Evolutionary conservation across 2,329 filamentous ascomycete species (phyloP).

Genomic region (Alternaria tenuissima): DNA sequence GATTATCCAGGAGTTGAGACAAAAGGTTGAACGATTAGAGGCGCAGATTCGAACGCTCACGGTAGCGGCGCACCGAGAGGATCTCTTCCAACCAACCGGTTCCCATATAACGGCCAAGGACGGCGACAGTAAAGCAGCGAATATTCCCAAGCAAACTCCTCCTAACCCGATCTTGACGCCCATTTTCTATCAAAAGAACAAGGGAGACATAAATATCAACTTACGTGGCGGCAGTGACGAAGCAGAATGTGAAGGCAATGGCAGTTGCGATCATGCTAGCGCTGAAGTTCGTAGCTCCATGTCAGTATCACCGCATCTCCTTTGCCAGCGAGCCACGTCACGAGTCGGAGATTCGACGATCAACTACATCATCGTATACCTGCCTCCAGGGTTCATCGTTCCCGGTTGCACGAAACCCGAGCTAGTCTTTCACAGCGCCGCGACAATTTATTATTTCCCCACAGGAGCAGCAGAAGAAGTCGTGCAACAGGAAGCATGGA

Average conservation of each 20-base stretch:
- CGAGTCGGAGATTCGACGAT: neutral
- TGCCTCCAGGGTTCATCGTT: constrained; percentile 18
- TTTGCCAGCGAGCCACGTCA: neutral
- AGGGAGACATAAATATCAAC: neutral
- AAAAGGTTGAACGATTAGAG: neutral
- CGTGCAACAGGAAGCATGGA: neutral
- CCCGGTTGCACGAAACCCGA: constrained; percentile 1
- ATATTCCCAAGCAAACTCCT: neutral
- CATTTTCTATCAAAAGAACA: neutral
- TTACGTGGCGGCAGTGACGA: neutral
- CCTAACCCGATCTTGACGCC: neutral
- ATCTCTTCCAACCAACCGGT: neutral
- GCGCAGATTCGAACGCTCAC: neutral
- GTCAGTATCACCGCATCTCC: neutral
- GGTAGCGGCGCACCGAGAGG: neutral
- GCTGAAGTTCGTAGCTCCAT: neutral
- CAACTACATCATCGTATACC: constrained; percentile 8
- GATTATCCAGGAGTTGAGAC: neutral
- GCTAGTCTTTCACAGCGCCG: constrained; percentile 13
- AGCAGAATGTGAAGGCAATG: neutral
- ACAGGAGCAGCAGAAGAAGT: neutral
- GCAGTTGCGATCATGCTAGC: neutral
- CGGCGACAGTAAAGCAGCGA: neutral
- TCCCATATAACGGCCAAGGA: neutral
- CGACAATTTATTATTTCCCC: constrained; percentile 7